phyloP scores from a whole-genome alignment of 2,329 filamentous ascomycete genomes.

The Didymella exigua region DNA sequence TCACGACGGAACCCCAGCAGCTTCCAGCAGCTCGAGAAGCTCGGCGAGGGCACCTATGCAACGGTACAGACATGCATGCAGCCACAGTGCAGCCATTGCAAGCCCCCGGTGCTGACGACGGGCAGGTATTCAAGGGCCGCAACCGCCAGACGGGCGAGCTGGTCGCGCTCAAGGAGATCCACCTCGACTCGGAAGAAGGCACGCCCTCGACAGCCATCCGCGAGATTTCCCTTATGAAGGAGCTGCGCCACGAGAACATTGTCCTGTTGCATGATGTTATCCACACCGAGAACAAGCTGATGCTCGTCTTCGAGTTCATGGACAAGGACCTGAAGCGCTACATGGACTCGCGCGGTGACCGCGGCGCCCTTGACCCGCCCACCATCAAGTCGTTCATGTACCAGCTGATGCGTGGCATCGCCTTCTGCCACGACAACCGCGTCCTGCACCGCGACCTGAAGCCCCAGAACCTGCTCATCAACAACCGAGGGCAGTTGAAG shows the following conservation, averaged over 20 bases:
- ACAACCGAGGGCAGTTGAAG: constrained; percentile 87
- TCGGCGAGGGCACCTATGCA: constrained; percentile 97
- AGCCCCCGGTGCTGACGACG: constrained; percentile 25
- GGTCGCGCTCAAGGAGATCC: constrained; percentile 97
- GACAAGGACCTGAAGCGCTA: constrained; percentile 98
- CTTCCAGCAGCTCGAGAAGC: constrained; percentile 98
- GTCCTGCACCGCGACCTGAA: constrained; percentile 96
- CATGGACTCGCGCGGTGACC: constrained; percentile 92
- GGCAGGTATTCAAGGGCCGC: constrained; percentile 94
- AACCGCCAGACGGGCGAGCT: constrained; percentile 97
- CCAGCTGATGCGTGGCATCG: constrained; percentile 92
- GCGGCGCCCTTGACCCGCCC: constrained; percentile 82
- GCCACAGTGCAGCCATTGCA: not conserved
- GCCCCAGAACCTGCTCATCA: constrained; percentile 95
- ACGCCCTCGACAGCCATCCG: constrained; percentile 97
- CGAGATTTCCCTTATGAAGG: constrained; percentile 99
- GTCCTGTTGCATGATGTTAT: constrained; percentile 98
- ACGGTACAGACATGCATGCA: constrained; percentile 66
- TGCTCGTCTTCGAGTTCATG: constrained; percentile 99
- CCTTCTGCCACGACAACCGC: constrained; percentile 96
- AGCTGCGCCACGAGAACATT: constrained; percentile 98
- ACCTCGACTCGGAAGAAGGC: constrained; percentile 97
- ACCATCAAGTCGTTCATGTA: constrained; percentile 99
- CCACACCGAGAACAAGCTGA: constrained; percentile 98
- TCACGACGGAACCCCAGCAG: constrained; percentile 91